These are phyloP conservation scores for Eucalyptus cloeziana DNA, from an alignment of 345 rosid genomes.

Conservation along the genomic window DNA sequence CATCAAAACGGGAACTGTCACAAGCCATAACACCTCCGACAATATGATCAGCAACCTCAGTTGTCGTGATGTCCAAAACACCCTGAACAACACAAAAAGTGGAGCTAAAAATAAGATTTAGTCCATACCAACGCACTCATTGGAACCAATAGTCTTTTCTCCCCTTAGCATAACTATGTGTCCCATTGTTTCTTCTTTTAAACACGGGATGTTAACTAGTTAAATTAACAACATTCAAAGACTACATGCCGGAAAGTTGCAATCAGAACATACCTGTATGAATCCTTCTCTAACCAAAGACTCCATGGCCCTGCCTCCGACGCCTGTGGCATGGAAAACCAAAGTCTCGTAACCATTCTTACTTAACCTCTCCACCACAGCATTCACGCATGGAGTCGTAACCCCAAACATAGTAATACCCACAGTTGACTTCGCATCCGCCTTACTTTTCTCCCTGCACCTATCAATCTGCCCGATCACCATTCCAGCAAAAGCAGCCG, in stretches of 20 bases:
- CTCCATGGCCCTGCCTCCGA: constrained; percentile 96
- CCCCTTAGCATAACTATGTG: neutral
- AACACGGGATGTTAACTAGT: neutral
- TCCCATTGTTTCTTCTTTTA: neutral
- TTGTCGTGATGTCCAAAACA: constrained; percentile 78
- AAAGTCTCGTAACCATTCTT: constrained; percentile 73
- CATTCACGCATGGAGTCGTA: constrained; percentile 74
- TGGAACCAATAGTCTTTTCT: neutral
- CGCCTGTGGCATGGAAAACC: constrained; percentile 92
- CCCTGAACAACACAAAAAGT: constrained; percentile 22
- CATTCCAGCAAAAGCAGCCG: constrained; percentile 90
- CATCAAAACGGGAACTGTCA: constrained; percentile 75
- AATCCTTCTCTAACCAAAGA: constrained; percentile 68
- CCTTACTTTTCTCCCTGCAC: neutral
- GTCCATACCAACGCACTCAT: neutral
- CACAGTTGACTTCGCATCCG: constrained; percentile 29
- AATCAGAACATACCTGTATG: constrained; percentile 47
- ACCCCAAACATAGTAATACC: constrained; percentile 97
- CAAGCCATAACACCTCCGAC: constrained; percentile 98
- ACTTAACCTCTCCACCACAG: constrained; percentile 49
- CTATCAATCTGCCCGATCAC: constrained; percentile 43
- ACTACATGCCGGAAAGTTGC: neutral
- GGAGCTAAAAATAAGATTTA: neutral
- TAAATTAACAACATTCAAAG: neutral
- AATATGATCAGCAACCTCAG: constrained; percentile 88